Percentiles rank a stretch among this genome's conserved stretches.
Conservation (phyloP, 2,329 filamentous ascomycete genomes). For the Curvularia eragrostidis region DNA sequence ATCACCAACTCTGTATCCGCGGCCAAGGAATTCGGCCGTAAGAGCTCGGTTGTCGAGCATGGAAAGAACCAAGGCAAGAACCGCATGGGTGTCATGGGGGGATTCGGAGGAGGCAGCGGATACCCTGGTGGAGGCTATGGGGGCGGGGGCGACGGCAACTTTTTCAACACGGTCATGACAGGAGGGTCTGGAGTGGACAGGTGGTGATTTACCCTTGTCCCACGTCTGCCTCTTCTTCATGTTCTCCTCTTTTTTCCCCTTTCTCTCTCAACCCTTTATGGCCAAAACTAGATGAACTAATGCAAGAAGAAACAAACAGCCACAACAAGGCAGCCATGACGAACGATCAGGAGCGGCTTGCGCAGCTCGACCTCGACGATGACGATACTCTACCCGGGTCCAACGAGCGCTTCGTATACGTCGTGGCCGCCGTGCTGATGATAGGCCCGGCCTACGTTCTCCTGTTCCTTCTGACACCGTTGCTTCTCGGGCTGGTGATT, state of each 20-base stretch:
- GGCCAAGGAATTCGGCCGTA: slow-evolving; percentile 76
- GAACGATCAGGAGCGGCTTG: neutral
- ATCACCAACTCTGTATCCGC: slow-evolving; percentile 75
- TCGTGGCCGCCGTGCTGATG: neutral
- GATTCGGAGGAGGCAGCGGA: slow-evolving; percentile 22
- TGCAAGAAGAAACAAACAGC: slow-evolving; percentile 4
- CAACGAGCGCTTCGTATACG: neutral
- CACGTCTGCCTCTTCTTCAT: neutral
- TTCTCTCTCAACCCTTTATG: neutral
- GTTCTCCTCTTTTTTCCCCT: too few species aligned
- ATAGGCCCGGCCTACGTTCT: slow-evolving; percentile 12
- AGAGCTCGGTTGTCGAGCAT: slow-evolving; percentile 62
- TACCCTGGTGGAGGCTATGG: slow-evolving; percentile 21
- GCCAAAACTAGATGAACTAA: slow-evolving; percentile 3
- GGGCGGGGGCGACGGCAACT: slow-evolving; percentile 23
- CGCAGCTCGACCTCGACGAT: slow-evolving; percentile 3
- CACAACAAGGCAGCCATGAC: neutral
- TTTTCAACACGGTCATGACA: slow-evolving; percentile 33
- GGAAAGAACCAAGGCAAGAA: slow-evolving; percentile 47
- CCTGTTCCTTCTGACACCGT: neutral
- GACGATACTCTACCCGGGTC: neutral
- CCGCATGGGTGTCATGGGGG: slow-evolving; percentile 25
- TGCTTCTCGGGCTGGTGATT: slow-evolving; percentile 2
- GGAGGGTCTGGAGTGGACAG: slow-evolving; percentile 21
- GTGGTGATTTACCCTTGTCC: slow-evolving; percentile 12